phyloP scores from a whole-genome alignment of 2,329 filamentous ascomycete species.

The Cladosporium halotolerans region DNA sequence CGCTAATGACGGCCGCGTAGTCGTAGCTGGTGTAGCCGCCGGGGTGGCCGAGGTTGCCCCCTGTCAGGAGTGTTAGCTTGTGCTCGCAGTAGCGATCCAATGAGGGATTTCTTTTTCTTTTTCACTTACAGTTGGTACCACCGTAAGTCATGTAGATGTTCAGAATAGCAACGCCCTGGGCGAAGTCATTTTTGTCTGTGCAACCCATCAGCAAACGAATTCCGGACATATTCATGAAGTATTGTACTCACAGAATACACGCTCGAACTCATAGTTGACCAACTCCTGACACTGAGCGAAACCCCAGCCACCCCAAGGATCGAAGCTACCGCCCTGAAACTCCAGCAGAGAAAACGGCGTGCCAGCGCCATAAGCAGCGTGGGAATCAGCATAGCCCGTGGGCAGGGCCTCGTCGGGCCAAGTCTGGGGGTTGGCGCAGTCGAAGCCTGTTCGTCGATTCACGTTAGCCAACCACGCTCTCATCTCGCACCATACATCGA shows the following conservation, averaged over 20 bases:
- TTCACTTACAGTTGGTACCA: constrained; percentile 67
- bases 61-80: background rate
- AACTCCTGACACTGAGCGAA: constrained; percentile 62
- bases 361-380: constrained; percentile 55
- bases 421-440: constrained; percentile 54
- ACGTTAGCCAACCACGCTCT: background rate
- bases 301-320: constrained; percentile 66
- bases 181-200: constrained; percentile 9
- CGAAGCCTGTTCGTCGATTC: constrained; percentile 34
- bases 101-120: no score
- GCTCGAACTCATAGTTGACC: constrained; percentile 65
- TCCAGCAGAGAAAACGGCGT: constrained; percentile 62
- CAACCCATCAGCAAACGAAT: background rate
- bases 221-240: no score
- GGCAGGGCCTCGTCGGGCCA: constrained; percentile 57
- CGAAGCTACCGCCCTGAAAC: constrained; percentile 49
- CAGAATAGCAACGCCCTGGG: constrained; percentile 4
- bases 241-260: constrained; percentile 81
- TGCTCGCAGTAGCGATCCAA: no score
- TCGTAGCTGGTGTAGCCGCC: constrained; percentile 55
- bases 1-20: constrained; percentile 58
- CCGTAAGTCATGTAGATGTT: constrained; percentile 69
- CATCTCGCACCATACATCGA: background rate
- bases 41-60: constrained; percentile 61
- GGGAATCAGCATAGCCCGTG: constrained; percentile 48